phyloP scores from a whole-genome alignment of 2,329 filamentous ascomycete genomes.

The Thielaviopsis ethacetica region DNA sequence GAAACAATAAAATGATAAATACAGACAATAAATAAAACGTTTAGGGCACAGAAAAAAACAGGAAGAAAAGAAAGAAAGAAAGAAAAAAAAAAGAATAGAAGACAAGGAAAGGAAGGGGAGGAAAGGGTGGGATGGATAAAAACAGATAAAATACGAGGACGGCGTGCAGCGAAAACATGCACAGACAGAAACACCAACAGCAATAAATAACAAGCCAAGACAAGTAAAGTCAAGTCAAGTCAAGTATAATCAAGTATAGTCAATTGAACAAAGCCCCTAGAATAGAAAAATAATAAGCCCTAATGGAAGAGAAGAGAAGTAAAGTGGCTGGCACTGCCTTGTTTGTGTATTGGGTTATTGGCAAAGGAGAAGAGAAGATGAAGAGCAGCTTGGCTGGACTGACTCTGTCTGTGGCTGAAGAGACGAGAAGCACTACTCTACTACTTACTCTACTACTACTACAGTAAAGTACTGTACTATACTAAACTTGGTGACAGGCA shows the following conservation, averaged over 20 bases:
- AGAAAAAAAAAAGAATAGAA: too few species aligned
- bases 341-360: too few species aligned
- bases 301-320: neutral
- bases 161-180: neutral
- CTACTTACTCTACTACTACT: too few species aligned
- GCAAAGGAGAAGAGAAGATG: too few species aligned
- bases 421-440: too few species aligned
- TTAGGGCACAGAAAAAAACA: neutral
- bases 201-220: neutral
- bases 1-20: neutral
- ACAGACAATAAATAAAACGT: neutral
- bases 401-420: too few species aligned
- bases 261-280: neutral
- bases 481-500: too few species aligned
- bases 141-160: neutral
- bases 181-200: neutral
- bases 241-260: too few species aligned
- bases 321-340: neutral
- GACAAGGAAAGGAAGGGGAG: neutral
- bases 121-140: neutral
- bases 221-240: neutral
- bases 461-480: too few species aligned
- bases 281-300: neutral
- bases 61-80: neutral
- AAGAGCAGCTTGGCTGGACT: too few species aligned